These are phyloP conservation scores for Stentor roeselii DNA, from an alignment of 73 alveolate genomes.

Conservation along the genomic window DNA sequence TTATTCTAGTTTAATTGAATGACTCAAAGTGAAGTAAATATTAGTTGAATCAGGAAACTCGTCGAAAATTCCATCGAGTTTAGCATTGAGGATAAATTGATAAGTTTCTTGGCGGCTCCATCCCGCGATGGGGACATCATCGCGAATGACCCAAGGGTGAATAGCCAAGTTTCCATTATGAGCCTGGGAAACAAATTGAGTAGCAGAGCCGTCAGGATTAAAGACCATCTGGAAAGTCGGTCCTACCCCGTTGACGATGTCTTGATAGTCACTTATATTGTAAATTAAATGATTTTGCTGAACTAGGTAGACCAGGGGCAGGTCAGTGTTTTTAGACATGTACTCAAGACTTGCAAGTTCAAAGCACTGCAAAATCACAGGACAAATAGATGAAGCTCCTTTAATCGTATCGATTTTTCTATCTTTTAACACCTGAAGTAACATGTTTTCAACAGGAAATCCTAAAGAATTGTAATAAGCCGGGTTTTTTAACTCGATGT, in stretches of 20 bases:
- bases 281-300: constrained; percentile 2
- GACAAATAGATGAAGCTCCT: constrained; percentile 29
- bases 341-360: constrained; percentile 27
- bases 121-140: constrained; percentile 31
- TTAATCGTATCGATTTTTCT: constrained; percentile 28
- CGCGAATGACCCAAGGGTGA: constrained; percentile 44
- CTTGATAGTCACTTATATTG: constrained; percentile 24
- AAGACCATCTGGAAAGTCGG: constrained; percentile 37
- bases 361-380: constrained; percentile 53
- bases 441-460: constrained; percentile 27
- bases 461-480: constrained; percentile 29
- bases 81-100: constrained; percentile 21
- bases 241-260: constrained; percentile 51
- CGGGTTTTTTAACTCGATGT: constrained; percentile 38
- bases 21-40: neutral
- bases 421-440: constrained; percentile 18
- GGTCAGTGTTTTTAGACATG: constrained; percentile 35
- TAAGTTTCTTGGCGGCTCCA: constrained; percentile 29
- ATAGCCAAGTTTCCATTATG: constrained; percentile 31
- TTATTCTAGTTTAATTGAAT: no score
- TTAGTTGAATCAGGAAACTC: constrained; percentile 49
- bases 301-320: constrained; percentile 44
- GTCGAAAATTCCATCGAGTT: constrained; percentile 47
- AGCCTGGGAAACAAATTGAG: constrained; percentile 25
- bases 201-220: neutral